Evolutionary conservation across 2,329 filamentous ascomycete genomes (phyloP).

Genomic region (Cytospora schulzeri): DNA sequence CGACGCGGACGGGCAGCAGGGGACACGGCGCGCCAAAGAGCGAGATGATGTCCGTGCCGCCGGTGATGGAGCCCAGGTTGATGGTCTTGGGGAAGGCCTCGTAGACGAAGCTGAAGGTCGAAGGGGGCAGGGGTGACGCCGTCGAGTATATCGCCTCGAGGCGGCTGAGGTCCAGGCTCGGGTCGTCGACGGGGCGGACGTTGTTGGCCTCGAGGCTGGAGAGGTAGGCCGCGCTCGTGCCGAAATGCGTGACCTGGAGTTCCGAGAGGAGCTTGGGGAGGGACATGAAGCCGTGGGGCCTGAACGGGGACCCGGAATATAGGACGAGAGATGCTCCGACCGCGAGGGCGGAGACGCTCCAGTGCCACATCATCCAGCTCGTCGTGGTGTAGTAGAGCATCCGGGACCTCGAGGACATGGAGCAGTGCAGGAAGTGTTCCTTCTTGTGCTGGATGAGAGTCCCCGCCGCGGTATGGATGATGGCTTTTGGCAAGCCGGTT

Average conservation of each 20-base stretch:
- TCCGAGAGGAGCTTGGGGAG: conserved; percentile 82
- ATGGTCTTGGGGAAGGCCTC: conserved; percentile 75
- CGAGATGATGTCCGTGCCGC: conserved; percentile 94
- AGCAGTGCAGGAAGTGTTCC: conserved; percentile 86
- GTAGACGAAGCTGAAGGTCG: conserved; percentile 91
- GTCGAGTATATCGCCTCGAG: conserved; percentile 92
- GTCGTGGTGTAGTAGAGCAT: conserved; percentile 94
- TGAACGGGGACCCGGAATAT: conserved; percentile 92
- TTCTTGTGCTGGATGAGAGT: conserved; percentile 97
- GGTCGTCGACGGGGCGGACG: conserved; percentile 59
- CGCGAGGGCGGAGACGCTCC: conserved; percentile 85
- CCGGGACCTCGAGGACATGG: conserved; percentile 70
- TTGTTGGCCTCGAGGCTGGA: conserved; percentile 82
- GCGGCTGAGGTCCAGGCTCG: conserved; percentile 58
- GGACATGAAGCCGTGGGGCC: conserved; percentile 74
- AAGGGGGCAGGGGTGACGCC: conserved; percentile 87
- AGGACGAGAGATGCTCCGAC: conserved; percentile 81
- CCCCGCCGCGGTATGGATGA: conserved; percentile 87
- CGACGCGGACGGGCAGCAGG: conserved; percentile 69
- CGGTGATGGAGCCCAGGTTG: conserved; percentile 90
- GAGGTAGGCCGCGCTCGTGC: conserved; percentile 92
- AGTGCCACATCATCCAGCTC: conserved; percentile 99
- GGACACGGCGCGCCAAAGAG: conserved; percentile 87
- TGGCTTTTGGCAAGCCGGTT: conserved; percentile 85
- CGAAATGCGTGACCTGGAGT: conserved; percentile 86